Evolutionary conservation across 805 yeast species (phyloP).

Genomic region (Wickerhamiella qilinensis): DNA sequence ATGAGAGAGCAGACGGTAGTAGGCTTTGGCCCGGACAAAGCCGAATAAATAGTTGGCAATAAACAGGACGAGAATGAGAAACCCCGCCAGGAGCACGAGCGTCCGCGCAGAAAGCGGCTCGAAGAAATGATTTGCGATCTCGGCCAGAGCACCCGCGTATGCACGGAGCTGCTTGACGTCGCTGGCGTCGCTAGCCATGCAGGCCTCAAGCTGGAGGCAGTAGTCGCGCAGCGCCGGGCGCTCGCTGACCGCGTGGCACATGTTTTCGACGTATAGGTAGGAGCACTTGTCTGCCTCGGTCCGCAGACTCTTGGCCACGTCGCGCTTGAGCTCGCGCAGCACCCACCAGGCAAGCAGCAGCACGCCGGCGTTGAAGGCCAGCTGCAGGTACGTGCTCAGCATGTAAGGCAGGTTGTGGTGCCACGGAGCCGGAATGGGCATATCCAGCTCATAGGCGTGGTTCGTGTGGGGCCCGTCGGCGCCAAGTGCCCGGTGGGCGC

Average conservation of each 20-base stretch:
- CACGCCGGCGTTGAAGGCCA: slow-evolving; percentile 39
- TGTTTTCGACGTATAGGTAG: slow-evolving; percentile 48
- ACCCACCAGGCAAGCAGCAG: slow-evolving; percentile 32
- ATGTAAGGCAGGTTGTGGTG: slow-evolving; percentile 32
- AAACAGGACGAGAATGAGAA: slow-evolving; percentile 7
- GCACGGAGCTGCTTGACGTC: slow-evolving; percentile 43
- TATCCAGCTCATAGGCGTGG: slow-evolving; percentile 5
- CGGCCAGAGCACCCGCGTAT: slow-evolving; percentile 67
- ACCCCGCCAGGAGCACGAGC: slow-evolving; percentile 5
- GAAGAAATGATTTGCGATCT: slow-evolving; percentile 56
- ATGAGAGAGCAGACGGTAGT: background rate
- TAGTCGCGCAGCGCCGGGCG: slow-evolving; percentile 59
- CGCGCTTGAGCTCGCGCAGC: slow-evolving; percentile 37
- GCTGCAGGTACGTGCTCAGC: slow-evolving; percentile 46
- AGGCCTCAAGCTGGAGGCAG: slow-evolving; percentile 58
- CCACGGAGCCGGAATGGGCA: slow-evolving; percentile 20
- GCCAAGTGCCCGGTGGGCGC: slow-evolving; percentile 4
- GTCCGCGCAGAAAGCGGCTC: slow-evolving; percentile 36
- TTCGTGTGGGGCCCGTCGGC: background rate
- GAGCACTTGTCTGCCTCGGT: slow-evolving; percentile 52
- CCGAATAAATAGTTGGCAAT: slow-evolving; percentile 15
- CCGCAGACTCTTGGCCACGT: slow-evolving; percentile 45
- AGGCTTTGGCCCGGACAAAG: slow-evolving; percentile 11
- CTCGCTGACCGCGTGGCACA: slow-evolving; percentile 40
- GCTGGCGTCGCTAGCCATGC: slow-evolving; percentile 67